These are phyloP conservation scores for Cercis canadensis DNA, from an alignment of 306 rosid genomes.

Conservation along the genomic window DNA sequence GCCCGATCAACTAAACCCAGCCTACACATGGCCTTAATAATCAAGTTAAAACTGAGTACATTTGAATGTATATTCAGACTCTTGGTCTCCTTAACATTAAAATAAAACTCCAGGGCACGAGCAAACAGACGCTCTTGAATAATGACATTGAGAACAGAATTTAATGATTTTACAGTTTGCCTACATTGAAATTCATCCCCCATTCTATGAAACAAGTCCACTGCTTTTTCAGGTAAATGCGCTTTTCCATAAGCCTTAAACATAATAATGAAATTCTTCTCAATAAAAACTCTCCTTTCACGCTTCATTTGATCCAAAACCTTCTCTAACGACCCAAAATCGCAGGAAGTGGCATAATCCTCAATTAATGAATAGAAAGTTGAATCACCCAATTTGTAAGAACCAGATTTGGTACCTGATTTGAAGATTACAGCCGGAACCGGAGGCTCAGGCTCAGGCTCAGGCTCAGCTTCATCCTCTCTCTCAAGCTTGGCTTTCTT, in stretches of 20 bases:
- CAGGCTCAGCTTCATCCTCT: slow-evolving; percentile 36
- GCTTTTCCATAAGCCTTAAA: slow-evolving; percentile 91
- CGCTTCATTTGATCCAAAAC: slow-evolving; percentile 71
- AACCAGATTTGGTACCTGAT: slow-evolving; percentile 61
- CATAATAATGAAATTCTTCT: slow-evolving; percentile 62
- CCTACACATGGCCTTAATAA: slow-evolving; percentile 87
- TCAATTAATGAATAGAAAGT: slow-evolving; percentile 77
- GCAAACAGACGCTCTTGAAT: slow-evolving; percentile 62
- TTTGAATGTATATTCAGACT: slow-evolving; percentile 58
- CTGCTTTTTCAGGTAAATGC: slow-evolving; percentile 74
- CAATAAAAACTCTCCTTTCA: slow-evolving; percentile 66
- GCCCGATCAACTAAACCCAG: slow-evolving; percentile 82
- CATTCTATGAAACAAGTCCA: slow-evolving; percentile 81
- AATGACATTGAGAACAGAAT: slow-evolving; percentile 90
- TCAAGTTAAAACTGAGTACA: slow-evolving; percentile 75
- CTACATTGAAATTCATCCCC: slow-evolving; percentile 70
- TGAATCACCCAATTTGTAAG: slow-evolving; percentile 79
- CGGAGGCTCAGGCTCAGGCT: slow-evolving; percentile 45
- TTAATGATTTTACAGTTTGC: slow-evolving; percentile 78
- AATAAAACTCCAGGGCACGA: slow-evolving; percentile 66
- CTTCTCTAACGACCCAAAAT: slow-evolving; percentile 64
- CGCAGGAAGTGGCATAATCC: slow-evolving; percentile 58
- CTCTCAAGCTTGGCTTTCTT: slow-evolving; percentile 20
- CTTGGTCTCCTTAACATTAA: slow-evolving; percentile 42
- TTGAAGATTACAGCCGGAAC: slow-evolving; percentile 63